Conservation (phyloP, 192 early-diverging fungal genomes). For the Coemansia sp. region DNA sequence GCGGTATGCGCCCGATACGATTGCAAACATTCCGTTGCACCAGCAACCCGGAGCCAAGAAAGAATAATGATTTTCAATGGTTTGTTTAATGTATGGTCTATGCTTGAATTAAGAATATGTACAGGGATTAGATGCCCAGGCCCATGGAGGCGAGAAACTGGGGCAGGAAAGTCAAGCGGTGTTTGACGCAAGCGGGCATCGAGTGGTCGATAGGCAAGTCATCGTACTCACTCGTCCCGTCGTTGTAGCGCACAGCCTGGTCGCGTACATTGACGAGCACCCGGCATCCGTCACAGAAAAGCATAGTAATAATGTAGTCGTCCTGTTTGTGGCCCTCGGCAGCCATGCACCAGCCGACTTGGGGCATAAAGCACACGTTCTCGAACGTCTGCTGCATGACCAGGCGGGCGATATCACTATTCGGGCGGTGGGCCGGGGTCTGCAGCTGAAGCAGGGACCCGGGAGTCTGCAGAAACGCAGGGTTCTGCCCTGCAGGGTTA, state of each 20-base stretch:
- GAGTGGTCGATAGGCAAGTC: slow-evolving; percentile 36
- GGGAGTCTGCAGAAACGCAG: slow-evolving; percentile 15
- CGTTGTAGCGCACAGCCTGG: slow-evolving; percentile 28
- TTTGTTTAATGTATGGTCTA: not conserved
- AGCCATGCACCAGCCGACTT: slow-evolving; percentile 54
- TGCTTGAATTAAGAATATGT: not conserved
- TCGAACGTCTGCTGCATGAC: slow-evolving; percentile 17
- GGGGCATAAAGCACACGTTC: slow-evolving; percentile 39
- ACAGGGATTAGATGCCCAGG: slow-evolving; percentile 10
- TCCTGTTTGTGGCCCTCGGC: slow-evolving; percentile 19
- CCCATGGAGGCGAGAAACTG: slow-evolving; percentile 40
- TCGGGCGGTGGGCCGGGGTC: slow-evolving; percentile 11
- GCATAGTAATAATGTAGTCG: slow-evolving; percentile 31
- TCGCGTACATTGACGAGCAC: slow-evolving; percentile 30
- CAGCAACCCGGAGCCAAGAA: slow-evolving; percentile 44
- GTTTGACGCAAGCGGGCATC: slow-evolving; percentile 36
- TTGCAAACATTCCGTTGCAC: slow-evolving; percentile 50
- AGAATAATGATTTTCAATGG: slow-evolving; percentile 4
- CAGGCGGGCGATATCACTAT: not conserved
- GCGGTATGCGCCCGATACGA: slow-evolving; percentile 63
- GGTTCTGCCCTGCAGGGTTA: not conserved
- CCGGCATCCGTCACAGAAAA: slow-evolving; percentile 49
- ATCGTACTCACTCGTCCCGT: slow-evolving; percentile 15
- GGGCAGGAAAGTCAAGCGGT: slow-evolving; percentile 30
- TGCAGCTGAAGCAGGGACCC: slow-evolving; percentile 14